phyloP scores from a whole-genome alignment of 192 early-diverging fungal genomes.

The Lunasporangiospora selenospora region DNA sequence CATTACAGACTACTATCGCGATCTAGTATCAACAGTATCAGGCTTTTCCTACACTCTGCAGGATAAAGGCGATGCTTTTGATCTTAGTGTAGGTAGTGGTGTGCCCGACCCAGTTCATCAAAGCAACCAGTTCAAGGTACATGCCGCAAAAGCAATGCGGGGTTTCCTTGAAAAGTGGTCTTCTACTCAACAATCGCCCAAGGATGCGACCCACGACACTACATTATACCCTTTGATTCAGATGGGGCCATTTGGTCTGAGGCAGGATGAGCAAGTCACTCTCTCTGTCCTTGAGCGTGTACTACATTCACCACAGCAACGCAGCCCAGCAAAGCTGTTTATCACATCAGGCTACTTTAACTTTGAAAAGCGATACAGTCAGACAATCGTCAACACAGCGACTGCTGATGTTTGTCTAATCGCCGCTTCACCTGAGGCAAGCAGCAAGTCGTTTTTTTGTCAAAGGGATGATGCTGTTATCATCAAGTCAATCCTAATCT shows the following conservation, averaged over 20 bases:
- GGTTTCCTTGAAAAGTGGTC: conserved; percentile 60
- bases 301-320: conserved; percentile 8
- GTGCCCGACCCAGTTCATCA: conserved; percentile 65
- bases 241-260: conserved; percentile 80
- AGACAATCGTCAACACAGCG: conserved; percentile 62
- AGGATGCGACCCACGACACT: conserved; percentile 60
- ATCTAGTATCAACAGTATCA: conserved; percentile 68
- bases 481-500: background rate
- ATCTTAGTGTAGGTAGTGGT: conserved; percentile 8
- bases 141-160: conserved; percentile 56
- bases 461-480: background rate
- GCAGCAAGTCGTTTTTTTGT: background rate
- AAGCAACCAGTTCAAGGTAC: conserved; percentile 60
- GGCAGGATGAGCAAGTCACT: conserved; percentile 79
- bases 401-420: conserved; percentile 72
- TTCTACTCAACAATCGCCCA: conserved; percentile 6
- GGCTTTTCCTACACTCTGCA: conserved; percentile 65
- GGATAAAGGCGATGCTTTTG: conserved; percentile 3
- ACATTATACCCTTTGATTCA: conserved; percentile 85
- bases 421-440: conserved; percentile 87
- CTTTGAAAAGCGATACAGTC: conserved; percentile 74
- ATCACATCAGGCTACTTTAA: conserved; percentile 97
- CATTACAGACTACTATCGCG: conserved; percentile 74
- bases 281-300: conserved; percentile 65
- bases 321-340: conserved; percentile 61